Percentiles rank a stretch among this genome's conserved stretches.
Evolutionary conservation across 2,329 filamentous ascomycete species (phyloP).

Genomic region (Penicillium sp.): DNA sequence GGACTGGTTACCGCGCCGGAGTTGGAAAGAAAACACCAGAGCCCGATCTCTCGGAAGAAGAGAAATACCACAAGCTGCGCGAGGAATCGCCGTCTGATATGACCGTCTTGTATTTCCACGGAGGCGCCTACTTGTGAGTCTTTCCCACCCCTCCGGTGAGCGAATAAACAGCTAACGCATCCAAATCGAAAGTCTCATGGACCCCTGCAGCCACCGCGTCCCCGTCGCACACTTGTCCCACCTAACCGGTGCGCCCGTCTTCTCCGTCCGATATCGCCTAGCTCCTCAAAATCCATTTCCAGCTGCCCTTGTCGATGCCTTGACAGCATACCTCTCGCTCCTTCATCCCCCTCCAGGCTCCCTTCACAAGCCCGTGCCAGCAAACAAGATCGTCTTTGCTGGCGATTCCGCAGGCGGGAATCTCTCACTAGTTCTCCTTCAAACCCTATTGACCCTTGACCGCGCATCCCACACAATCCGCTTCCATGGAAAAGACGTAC

Average conservation of each 20-base stretch:
- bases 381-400: conserved; percentile 47
- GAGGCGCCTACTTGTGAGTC: conserved; percentile 48
- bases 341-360: conserved; percentile 46
- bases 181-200: conserved; percentile 40
- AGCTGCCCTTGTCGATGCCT: conserved; percentile 46
- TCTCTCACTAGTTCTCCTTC: conserved; percentile 42
- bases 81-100: conserved; percentile 41
- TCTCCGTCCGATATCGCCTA: conserved; percentile 49
- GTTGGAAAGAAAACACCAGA: conserved; percentile 39
- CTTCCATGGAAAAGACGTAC: conserved; percentile 43
- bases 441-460: conserved; percentile 44
- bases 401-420: conserved; percentile 50
- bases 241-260: conserved; percentile 39
- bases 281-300: conserved; percentile 51
- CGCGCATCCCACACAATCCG: conserved; percentile 35
- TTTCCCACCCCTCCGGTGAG: not conserved
- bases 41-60: conserved; percentile 44
- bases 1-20: conserved; percentile 46
- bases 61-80: conserved; percentile 44
- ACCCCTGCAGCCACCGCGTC: conserved; percentile 45
- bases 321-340: conserved; percentile 50
- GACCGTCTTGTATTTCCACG: conserved; percentile 49
- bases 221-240: conserved; percentile 41
- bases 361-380: conserved; percentile 43
- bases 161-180: not conserved